Conservation (phyloP, 306 rosid species). For the Inga laurina region DNA sequence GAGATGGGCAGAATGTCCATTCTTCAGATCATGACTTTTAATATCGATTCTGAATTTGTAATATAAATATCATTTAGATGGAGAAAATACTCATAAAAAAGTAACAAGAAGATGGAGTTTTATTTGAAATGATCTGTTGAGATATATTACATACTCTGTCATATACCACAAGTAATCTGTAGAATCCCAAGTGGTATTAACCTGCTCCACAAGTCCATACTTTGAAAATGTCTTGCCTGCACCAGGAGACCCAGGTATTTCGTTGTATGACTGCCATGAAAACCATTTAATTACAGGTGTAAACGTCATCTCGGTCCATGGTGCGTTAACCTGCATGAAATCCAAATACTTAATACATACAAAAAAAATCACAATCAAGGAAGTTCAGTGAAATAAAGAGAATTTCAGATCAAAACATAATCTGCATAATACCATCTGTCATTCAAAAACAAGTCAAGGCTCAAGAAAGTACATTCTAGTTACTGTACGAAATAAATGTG, state of each 20-base stretch:
- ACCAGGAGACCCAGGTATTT: slow-evolving; percentile 55
- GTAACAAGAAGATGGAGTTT: slow-evolving; percentile 22
- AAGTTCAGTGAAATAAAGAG: slow-evolving; percentile 39
- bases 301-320: slow-evolving; percentile 39
- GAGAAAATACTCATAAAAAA: not conserved
- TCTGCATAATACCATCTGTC: not conserved
- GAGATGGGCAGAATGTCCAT: slow-evolving; percentile 60
- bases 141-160: slow-evolving; percentile 63
- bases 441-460: not conserved
- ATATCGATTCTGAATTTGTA: slow-evolving; percentile 57
- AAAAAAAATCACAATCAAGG: slow-evolving; percentile 5
- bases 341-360: not conserved
- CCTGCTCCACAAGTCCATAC: slow-evolving; percentile 70
- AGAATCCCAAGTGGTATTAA: slow-evolving; percentile 67
- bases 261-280: slow-evolving; percentile 66
- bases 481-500: not conserved
- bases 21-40: slow-evolving; percentile 52
- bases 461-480: not conserved
- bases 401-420: slow-evolving; percentile 1
- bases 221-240: slow-evolving; percentile 40
- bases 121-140: slow-evolving; percentile 11
- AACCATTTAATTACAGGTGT: slow-evolving; percentile 40
- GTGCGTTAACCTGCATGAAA: slow-evolving; percentile 57
- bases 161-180: slow-evolving; percentile 87
- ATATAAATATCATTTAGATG: slow-evolving; percentile 22